Percentiles rank a stretch among this genome's conserved stretches.
Conservation (phyloP, 2,329 filamentous ascomycete species). For the Scopulariopsis brevicaulis region DNA sequence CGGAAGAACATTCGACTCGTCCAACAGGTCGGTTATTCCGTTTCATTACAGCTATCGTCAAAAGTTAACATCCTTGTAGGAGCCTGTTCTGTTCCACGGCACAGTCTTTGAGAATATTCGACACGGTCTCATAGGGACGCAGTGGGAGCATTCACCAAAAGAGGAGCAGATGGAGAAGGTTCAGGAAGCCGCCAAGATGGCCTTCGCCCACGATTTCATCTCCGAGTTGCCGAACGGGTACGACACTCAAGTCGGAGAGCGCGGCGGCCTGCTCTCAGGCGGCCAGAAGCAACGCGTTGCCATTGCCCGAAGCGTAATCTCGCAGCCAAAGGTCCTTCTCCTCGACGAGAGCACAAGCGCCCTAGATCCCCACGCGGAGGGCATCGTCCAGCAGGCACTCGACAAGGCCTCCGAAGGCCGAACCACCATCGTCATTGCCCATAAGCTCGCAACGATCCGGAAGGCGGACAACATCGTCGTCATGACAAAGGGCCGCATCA, state of each 20-base stretch:
- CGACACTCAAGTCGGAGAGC: constrained; percentile 50
- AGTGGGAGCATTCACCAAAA: constrained; percentile 22
- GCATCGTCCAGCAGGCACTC: constrained; percentile 43
- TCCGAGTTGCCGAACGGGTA: constrained; percentile 41
- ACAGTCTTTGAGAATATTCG: constrained; percentile 39
- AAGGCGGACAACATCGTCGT: constrained; percentile 57
- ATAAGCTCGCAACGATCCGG: constrained; percentile 45
- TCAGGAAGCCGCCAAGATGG: constrained; percentile 32
- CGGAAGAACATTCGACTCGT: constrained; percentile 40
- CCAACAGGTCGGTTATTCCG: constrained; percentile 19
- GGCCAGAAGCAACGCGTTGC: constrained; percentile 57
- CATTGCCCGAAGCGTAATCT: constrained; percentile 56
- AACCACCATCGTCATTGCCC: constrained; percentile 57
- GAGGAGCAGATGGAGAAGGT: constrained; percentile 33
- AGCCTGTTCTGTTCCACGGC: constrained; percentile 41
- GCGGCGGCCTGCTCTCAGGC: constrained; percentile 53
- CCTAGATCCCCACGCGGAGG: constrained; percentile 30
- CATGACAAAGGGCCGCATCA: constrained; percentile 42
- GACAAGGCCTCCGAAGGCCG: constrained; percentile 40
- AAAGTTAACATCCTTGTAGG: constrained; percentile 17
- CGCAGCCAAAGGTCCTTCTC: constrained; percentile 50
- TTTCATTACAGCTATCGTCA: neutral
- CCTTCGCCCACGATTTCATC: constrained; percentile 43
- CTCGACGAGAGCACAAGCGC: constrained; percentile 61
- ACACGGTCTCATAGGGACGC: constrained; percentile 28